Conservation (phyloP, 352 stramenopile genomes). For the Pythium pyrilobum region DNA sequence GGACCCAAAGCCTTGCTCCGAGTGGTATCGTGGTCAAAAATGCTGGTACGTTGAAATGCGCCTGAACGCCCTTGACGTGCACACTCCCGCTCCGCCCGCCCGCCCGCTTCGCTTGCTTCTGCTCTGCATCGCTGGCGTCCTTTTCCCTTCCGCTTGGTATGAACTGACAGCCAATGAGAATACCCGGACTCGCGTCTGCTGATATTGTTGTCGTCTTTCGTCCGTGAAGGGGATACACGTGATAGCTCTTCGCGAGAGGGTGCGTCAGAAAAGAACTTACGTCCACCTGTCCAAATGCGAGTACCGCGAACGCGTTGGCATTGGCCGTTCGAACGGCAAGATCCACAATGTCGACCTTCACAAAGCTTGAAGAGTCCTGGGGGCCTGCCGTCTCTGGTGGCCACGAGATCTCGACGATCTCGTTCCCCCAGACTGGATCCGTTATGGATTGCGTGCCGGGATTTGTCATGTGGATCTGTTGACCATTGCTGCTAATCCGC, state of each 20-base stretch:
- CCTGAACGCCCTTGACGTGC: constrained; percentile 27
- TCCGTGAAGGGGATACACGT: constrained; percentile 19
- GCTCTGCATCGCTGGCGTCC: neutral
- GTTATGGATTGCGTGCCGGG: constrained; percentile 27
- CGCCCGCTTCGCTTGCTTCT: constrained; percentile 6
- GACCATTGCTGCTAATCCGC: constrained; percentile 6
- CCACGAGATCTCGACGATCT: constrained; percentile 28
- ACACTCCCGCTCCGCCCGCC: constrained; percentile 15
- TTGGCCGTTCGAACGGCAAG: constrained; percentile 32
- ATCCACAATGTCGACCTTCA: constrained; percentile 40
- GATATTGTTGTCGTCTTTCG: neutral
- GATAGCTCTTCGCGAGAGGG: constrained; percentile 28
- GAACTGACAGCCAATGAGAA: constrained; percentile 42
- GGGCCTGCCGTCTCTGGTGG: neutral
- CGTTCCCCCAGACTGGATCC: constrained; percentile 23
- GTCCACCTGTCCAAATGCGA: constrained; percentile 32
- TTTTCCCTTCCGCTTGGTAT: constrained; percentile 21
- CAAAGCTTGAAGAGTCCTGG: neutral
- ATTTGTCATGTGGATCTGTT: constrained; percentile 24
- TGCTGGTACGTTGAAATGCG: constrained; percentile 15
- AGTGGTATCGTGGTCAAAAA: constrained; percentile 17
- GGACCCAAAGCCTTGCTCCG: neutral
- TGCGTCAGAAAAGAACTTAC: constrained; percentile 29
- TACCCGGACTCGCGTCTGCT: constrained; percentile 1
- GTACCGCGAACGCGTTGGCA: constrained; percentile 23